A percentile compares a stretch with the other conserved stretches of the same genome.
These are phyloP conservation scores for Termitomyces sp. DNA, from an alignment of 768 basidiomycete genomes.

Conservation along the genomic window DNA sequence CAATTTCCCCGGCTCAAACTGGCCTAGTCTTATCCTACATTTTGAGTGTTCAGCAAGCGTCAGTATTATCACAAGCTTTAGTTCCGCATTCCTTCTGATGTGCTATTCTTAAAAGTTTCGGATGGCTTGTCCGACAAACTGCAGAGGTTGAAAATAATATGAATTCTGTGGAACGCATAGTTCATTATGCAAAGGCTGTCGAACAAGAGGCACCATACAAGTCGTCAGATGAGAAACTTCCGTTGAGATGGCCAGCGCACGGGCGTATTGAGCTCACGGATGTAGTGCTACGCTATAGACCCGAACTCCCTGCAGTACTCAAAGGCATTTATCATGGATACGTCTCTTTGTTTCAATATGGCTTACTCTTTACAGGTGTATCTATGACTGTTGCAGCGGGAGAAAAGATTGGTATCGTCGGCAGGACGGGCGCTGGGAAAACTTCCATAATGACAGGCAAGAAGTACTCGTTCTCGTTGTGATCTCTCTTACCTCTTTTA, in stretches of 20 bases:
- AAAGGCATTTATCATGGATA: conserved; percentile 36
- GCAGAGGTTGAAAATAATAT: conserved; percentile 92
- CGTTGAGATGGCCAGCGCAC: conserved; percentile 64
- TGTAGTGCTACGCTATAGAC: conserved; percentile 77
- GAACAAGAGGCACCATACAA: conserved; percentile 80
- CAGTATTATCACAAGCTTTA: conserved; percentile 9
- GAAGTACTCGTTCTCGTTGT: neutral
- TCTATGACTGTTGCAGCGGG: conserved; percentile 63
- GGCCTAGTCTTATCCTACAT: conserved; percentile 77
- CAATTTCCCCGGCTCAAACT: conserved; percentile 74
- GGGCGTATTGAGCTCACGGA: conserved; percentile 73
- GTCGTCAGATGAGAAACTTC: conserved; percentile 51
- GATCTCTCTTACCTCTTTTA: neutral
- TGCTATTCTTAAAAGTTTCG: conserved; percentile 38
- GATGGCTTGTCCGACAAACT: conserved; percentile 70
- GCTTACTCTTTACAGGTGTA: conserved; percentile 25
- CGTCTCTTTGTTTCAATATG: neutral
- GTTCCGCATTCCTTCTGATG: conserved; percentile 4
- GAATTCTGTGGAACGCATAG: conserved; percentile 84
- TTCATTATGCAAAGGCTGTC: conserved; percentile 73
- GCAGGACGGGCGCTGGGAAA: conserved; percentile 84
- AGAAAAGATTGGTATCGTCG: conserved; percentile 92
- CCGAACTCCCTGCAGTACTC: conserved; percentile 84
- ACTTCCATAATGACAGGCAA: conserved; percentile 80
- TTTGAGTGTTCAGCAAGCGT: conserved; percentile 68